These are phyloP conservation scores for Hyphopichia fennica DNA, from an alignment of 1,139 yeast species.

Conservation along the genomic window DNA sequence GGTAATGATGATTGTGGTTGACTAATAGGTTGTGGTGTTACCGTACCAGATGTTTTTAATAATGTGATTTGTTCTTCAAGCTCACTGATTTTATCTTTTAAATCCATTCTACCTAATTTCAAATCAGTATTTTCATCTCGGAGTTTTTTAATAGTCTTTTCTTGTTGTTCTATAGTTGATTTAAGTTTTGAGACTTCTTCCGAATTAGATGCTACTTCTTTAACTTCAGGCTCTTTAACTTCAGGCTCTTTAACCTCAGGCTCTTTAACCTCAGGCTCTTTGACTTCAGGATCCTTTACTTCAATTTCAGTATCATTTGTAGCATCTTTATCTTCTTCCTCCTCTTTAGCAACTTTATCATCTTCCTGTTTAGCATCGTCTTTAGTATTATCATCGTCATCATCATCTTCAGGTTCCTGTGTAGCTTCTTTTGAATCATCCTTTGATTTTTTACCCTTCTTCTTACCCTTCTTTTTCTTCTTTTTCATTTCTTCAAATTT, in stretches of 20 bases:
- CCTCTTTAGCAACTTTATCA: conserved; percentile 9
- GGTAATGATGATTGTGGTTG: conserved; percentile 8
- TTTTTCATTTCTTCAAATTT: conserved; percentile 64
- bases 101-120: conserved; percentile 48
- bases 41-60: conserved; percentile 2
- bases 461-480: conserved; percentile 50
- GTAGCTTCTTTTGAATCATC: conserved; percentile 12
- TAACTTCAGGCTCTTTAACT: conserved; percentile 3
- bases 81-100: conserved; percentile 33
- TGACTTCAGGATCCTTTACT: neutral
- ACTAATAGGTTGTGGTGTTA: conserved; percentile 3
- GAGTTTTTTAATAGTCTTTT: conserved; percentile 36
- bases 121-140: conserved; percentile 48
- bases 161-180: conserved; percentile 28
- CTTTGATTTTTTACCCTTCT: conserved; percentile 22
- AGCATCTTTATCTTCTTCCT: conserved; percentile 19
- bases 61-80: conserved; percentile 20
- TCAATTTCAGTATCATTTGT: conserved; percentile 12
- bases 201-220: conserved; percentile 9
- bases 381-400: conserved; percentile 9
- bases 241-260: neutral
- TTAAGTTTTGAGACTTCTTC: conserved; percentile 29
- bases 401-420: conserved; percentile 12
- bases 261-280: conserved; percentile 2
- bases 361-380: conserved; percentile 7